Percentiles rank a stretch among this genome's conserved stretches.
Conservation (phyloP, 441 rosid genomes). For the Rhodomyrtus psidioides region DNA sequence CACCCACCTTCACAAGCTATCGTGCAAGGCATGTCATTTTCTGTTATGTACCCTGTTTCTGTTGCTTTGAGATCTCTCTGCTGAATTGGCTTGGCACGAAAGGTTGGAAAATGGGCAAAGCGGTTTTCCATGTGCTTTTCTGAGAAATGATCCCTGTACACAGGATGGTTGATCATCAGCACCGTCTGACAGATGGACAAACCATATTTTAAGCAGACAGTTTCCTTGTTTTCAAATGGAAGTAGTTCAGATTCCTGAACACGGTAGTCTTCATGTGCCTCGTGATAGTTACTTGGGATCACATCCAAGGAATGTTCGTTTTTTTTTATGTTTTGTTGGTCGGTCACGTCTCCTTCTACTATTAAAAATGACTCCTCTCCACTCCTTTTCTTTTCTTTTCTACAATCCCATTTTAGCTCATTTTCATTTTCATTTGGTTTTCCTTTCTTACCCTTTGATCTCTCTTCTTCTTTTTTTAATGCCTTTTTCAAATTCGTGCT, state of each 20-base stretch:
- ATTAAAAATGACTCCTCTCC: not conserved
- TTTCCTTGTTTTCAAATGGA: not conserved
- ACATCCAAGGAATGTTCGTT: not conserved
- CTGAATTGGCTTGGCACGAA: not conserved
- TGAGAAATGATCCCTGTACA: not conserved
- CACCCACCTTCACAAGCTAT: not conserved
- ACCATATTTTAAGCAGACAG: not conserved
- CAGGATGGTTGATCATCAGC: not conserved
- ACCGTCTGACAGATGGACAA: not conserved
- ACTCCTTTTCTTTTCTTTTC: not conserved
- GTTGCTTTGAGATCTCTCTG: not conserved
- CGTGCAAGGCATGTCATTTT: not conserved
- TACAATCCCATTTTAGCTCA: not conserved
- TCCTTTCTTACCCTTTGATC: not conserved
- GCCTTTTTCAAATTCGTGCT: not conserved
- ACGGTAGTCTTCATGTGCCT: not conserved
- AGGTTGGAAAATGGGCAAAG: not conserved
- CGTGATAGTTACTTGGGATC: not conserved
- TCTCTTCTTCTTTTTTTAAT: not conserved
- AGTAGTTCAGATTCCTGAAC: not conserved
- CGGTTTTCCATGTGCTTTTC: not conserved
- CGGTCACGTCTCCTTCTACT: not conserved
- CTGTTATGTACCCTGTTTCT: not conserved
- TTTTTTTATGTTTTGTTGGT: not conserved
- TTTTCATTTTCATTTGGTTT: not conserved